Base-by-base conservation (phyloP, 345 rosid species). In the Erysimum cheiranthoides region DNA sequence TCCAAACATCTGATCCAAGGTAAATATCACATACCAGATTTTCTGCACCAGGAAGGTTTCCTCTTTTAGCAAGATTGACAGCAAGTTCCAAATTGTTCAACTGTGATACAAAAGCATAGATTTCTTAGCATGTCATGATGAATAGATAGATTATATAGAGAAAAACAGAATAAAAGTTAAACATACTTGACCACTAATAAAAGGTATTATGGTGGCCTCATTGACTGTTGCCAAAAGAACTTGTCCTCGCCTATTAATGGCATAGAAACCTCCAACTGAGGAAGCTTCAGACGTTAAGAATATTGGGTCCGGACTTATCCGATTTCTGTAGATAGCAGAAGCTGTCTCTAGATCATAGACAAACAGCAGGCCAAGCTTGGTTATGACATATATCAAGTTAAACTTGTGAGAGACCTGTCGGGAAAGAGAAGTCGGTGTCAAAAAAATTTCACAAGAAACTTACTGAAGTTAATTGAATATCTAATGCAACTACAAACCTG, bases 21-120 rank as follows among this genome's bases (percentile, higher is more conserved):
- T 52, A 60, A 65, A 66, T 25, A 65, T 71, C 73, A 67, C 77
- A 86, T 87, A 89, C 99, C 89, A 96, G 84, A 83, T 91, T 94
- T 84, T 96, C 99, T 42, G 98, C 99, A 81, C 99, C 99, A 80
- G 99, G 99, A 75, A 96, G 99, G 83, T 96, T 96, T 83, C 99
- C 99, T 82, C 99, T 88, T 81, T 96, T 96, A 70, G 99, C 99
- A 39, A 96, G 97, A 78, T 91, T 93, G 38, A 96, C 98, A 70
- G 99, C 99, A 74, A 96, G 96, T 82, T 96, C 98, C 89, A 96
- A 83, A 81, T 96, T 96, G 84, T 89, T 96, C 80, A 96, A 82
- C 98, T 96, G 88, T 52, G 72, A 78, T 38, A 83, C 56, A 56
- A 69, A 62, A 30, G 54, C 47, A 68, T 8, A 36, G 17, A 61